Evolutionary conservation across 768 basidiomycete species (phyloP).

Genomic region (Leccinum sublutescens): DNA sequence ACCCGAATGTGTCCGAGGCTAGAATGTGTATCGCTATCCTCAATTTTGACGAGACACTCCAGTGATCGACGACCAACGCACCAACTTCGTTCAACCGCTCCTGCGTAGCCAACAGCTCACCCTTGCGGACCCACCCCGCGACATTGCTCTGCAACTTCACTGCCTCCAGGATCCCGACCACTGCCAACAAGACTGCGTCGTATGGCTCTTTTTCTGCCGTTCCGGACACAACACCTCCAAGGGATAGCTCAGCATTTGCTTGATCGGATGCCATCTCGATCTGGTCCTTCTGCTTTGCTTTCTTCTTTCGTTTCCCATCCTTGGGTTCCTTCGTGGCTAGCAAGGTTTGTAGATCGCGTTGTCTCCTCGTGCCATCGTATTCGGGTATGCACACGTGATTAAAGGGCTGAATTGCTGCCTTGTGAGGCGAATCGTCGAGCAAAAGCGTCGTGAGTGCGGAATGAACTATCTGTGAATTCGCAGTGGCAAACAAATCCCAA

Average conservation of each 20-base stretch:
- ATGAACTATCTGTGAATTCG: constrained; percentile 25
- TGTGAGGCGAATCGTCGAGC: constrained; percentile 51
- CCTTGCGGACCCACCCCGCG: constrained; percentile 62
- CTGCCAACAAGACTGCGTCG: constrained; percentile 58
- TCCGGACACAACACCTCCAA: not conserved
- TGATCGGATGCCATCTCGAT: not conserved
- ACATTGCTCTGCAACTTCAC: constrained; percentile 61
- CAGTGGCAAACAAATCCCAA: constrained; percentile 48
- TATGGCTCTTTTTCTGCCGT: constrained; percentile 23
- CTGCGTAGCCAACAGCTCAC: constrained; percentile 41
- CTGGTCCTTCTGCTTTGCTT: constrained; percentile 2
- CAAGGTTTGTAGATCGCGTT: constrained; percentile 35
- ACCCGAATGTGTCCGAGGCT: not conserved
- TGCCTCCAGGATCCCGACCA: constrained; percentile 64
- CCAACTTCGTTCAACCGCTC: constrained; percentile 6
- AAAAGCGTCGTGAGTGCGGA: constrained; percentile 49
- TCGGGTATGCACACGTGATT: constrained; percentile 79
- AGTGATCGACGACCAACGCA: not conserved
- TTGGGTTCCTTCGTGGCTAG: constrained; percentile 15
- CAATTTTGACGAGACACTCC: not conserved
- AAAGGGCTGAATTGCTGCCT: constrained; percentile 70
- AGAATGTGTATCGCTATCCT: not conserved
- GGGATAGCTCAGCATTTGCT: not conserved
- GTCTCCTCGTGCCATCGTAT: constrained; percentile 50
- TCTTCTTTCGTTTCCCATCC: constrained; percentile 7